A percentile compares a stretch with the other conserved stretches of the same genome.
Conservation (phyloP, 2,329 filamentous ascomycete species). For the Arthrinium puccinioides region DNA sequence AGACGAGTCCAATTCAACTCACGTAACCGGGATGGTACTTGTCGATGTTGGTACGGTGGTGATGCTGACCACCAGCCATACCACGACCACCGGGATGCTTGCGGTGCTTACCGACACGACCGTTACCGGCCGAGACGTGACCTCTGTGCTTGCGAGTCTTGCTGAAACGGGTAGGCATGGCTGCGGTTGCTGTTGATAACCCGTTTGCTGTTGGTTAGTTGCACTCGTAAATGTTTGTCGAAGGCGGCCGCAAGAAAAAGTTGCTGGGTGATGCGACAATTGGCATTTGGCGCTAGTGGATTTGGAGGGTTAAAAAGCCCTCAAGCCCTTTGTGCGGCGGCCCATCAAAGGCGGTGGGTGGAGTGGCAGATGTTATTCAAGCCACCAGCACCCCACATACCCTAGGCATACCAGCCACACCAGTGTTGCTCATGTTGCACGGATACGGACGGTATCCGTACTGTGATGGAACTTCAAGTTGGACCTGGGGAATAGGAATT, state of each 20-base stretch:
- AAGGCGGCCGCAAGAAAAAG: not conserved
- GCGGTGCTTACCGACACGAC: conserved; percentile 97
- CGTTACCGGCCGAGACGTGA: conserved; percentile 96
- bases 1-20: conserved; percentile 94
- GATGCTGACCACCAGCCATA: conserved; percentile 84
- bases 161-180: conserved; percentile 67
- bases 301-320: not conserved
- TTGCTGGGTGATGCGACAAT: not conserved
- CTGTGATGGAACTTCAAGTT: too few relatives aligned
- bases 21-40: conserved; percentile 98
- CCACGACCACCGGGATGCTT: conserved; percentile 81
- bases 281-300: conserved; percentile 1
- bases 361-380: not conserved
- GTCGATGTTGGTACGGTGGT: conserved; percentile 63
- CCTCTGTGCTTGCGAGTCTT: conserved; percentile 85
- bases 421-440: too few relatives aligned
- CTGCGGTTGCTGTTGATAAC: conserved; percentile 32
- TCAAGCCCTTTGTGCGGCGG: not conserved
- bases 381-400: too few relatives aligned
- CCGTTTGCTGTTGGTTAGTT: conserved; percentile 2
- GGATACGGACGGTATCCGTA: too few relatives aligned
- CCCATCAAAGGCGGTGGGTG: too few relatives aligned
- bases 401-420: not conserved
- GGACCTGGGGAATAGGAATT: too few relatives aligned
- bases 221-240: not conserved